Conservation (phyloP, 441 rosid genomes). For the Erodium moschatum region DNA sequence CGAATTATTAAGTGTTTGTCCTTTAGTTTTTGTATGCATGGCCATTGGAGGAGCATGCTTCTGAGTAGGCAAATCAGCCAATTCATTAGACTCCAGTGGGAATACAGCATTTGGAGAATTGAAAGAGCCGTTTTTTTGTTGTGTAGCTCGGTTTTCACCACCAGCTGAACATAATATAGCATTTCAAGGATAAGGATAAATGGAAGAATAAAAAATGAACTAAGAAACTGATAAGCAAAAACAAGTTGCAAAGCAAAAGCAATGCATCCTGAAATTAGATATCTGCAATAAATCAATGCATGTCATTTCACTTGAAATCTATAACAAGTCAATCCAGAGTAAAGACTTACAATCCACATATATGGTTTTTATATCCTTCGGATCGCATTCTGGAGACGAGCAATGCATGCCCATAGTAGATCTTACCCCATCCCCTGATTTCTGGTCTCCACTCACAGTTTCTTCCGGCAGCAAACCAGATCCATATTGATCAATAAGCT, state of each 20-base stretch:
- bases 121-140: constrained; percentile 29
- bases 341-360: constrained; percentile 79
- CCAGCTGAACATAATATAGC: constrained; percentile 39
- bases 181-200: constrained; percentile 19
- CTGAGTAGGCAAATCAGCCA: constrained; percentile 22
- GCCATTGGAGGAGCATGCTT: constrained; percentile 30
- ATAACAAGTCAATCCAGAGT: constrained; percentile 7
- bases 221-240: neutral
- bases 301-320: neutral
- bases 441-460: constrained; percentile 34
- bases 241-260: neutral
- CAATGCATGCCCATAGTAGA: constrained; percentile 29
- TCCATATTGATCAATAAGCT: constrained; percentile 74
- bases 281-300: neutral
- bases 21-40: constrained; percentile 32
- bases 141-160: constrained; percentile 47
- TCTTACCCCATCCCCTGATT: constrained; percentile 36
- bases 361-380: constrained; percentile 83
- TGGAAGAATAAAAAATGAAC: constrained; percentile 5
- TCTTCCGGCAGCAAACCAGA: constrained; percentile 33
- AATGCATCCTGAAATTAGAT: neutral
- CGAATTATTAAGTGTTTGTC: constrained; percentile 34
- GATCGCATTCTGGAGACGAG: constrained; percentile 56
- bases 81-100: constrained; percentile 33
- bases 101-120: constrained; percentile 34